Base-by-base conservation (phyloP, 2,329 filamentous ascomycete species). In the Monilinia laxa region DNA sequence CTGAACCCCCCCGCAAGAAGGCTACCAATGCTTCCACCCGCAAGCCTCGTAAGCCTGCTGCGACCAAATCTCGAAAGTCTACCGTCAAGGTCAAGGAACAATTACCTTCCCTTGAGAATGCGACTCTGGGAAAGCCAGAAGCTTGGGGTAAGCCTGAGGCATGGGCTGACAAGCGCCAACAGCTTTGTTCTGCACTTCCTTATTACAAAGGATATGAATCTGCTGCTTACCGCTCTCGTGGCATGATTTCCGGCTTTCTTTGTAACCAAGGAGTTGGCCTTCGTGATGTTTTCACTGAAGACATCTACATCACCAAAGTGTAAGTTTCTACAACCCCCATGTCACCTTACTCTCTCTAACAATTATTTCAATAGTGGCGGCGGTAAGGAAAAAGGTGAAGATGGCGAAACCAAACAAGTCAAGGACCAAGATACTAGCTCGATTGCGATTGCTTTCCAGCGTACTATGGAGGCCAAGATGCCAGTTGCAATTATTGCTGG, bases 241-340 rank as follows among this genome's bases (percentile, higher is more conserved):
- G 79, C 0, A 75, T 85, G n/a, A 82, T 82, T 2, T 79, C 80
- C 54, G 86, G 84, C 0, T 83, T 89, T 67, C 79, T 91, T 31
- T 79, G 89, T 25, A 86, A 90, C 71, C 80, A 79, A 0, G 81
- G 84, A 56, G 78, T 79, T 12, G 84, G 84, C 2, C 69, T 76
- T 1, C 80, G 86, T 3, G 87, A 90, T 66, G 81, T 85, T 59
- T 82, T 90, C 23, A 82, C 83, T 45, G 79, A 81, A 0, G 83
- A 90, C 64, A 79, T 91, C 3, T 80, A 91, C 45, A 87, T 93
- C 59, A 83, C 86, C 5, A 81, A 85, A 64, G 79, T 87, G 86
- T 87, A 78, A 76, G 84, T 78, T 16, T 7, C 38, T 23, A 67
- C 42, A 38, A 25, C 3, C 20, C 7, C 56, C 10, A 25, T 16